phyloP scores from a whole-genome alignment of 148 eudicot species.

The Diospyros kaki region DNA sequence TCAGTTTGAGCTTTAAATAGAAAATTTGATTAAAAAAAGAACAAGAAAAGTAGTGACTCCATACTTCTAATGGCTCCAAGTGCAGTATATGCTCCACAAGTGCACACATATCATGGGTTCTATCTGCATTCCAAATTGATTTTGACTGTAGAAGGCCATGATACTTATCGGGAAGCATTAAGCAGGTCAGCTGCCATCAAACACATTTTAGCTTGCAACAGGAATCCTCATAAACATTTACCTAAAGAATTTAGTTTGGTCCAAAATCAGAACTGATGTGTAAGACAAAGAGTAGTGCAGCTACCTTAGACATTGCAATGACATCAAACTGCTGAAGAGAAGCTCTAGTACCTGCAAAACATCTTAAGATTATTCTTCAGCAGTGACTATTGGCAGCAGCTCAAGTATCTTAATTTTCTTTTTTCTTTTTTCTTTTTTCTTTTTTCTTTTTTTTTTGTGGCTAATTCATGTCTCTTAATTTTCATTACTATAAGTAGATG shows the following conservation, averaged over 20 bases:
- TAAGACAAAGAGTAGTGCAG: neutral
- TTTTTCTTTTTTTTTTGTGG: no score
- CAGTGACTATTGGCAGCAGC: no score
- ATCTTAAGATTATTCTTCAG: neutral
- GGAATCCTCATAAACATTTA: neutral
- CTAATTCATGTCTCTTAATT: no score
- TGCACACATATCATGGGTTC: slow-evolving; percentile 45
- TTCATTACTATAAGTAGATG: neutral
- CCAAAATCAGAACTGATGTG: neutral
- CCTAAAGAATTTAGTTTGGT: neutral
- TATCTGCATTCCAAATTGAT: slow-evolving; percentile 78
- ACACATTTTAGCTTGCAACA: slow-evolving; percentile 11
- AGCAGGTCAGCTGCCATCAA: slow-evolving; percentile 69
- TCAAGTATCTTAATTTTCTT: no score
- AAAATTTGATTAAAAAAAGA: neutral
- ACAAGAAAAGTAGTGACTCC: slow-evolving; percentile 3
- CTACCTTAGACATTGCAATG: slow-evolving; percentile 68
- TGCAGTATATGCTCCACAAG: slow-evolving; percentile 67
- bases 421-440: no score
- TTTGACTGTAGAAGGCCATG: slow-evolving; percentile 46
- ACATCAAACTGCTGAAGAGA: slow-evolving; percentile 63
- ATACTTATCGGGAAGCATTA: slow-evolving; percentile 64
- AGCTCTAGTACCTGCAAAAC: slow-evolving; percentile 47
- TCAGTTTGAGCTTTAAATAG: no score
- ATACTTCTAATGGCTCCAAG: slow-evolving; percentile 69